These are phyloP conservation scores for Leucosporidium creatinivorum DNA, from an alignment of 768 basidiomycete genomes.

Conservation along the genomic window DNA sequence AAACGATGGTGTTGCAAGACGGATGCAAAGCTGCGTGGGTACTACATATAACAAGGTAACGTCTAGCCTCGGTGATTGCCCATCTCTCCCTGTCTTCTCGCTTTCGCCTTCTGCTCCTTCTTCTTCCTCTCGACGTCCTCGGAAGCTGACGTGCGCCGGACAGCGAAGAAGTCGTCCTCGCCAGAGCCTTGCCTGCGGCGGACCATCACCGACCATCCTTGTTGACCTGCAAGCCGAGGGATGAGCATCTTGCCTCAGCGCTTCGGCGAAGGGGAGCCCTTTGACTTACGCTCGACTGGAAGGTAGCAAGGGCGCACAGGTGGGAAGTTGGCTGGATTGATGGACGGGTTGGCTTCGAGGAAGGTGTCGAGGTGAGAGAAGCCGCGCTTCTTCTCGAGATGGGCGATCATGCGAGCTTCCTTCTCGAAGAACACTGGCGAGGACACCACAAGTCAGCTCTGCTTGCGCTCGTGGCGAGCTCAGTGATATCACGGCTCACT, in stretches of 20 bases:
- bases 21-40: background rate
- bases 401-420: slow-evolving; percentile 10
- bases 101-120: background rate
- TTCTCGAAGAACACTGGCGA: slow-evolving; percentile 27
- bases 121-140: background rate
- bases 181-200: background rate
- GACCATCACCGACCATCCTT: slow-evolving; percentile 19
- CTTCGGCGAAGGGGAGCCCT: background rate
- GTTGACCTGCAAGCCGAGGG: slow-evolving; percentile 1
- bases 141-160: background rate
- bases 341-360: background rate
- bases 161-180: too few species aligned
- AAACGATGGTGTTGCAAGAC: background rate
- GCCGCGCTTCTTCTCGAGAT: slow-evolving; percentile 22
- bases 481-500: background rate
- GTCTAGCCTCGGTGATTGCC: too few species aligned
- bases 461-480: too few species aligned
- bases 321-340: background rate
- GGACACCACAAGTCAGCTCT: background rate
- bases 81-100: background rate
- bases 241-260: background rate
- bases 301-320: slow-evolving; percentile 17
- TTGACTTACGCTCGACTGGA: background rate
- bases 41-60: background rate
- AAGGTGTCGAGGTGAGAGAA: slow-evolving; percentile 17